Conservation (phyloP, 805 yeast species). For the Myxozyma vanderwaltii region DNA sequence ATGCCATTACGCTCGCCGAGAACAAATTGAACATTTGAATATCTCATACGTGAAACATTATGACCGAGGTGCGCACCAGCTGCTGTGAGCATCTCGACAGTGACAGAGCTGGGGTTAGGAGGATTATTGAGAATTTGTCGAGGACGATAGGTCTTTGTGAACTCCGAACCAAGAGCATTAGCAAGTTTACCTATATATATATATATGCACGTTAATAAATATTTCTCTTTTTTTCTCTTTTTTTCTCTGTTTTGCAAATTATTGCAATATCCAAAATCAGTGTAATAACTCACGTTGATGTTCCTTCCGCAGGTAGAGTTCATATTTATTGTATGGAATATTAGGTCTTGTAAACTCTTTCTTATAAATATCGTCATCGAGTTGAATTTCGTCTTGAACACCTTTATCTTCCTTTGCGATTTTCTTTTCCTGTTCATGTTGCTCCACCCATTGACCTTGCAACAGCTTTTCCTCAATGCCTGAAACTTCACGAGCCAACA, state of each 20-base stretch:
- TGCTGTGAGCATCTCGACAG: conserved; percentile 73
- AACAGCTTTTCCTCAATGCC: not conserved
- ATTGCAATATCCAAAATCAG: too few species aligned
- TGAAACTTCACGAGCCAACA: conserved; percentile 3
- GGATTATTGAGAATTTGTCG: conserved; percentile 4
- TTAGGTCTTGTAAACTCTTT: not conserved
- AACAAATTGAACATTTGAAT: conserved; percentile 80
- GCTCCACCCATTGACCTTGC: not conserved
- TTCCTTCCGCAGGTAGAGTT: conserved; percentile 26
- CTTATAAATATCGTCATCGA: conserved; percentile 4
- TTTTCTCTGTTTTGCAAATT: too few species aligned
- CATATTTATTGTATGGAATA: conserved; percentile 22
- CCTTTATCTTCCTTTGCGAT: not conserved
- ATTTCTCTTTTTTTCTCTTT: too few species aligned
- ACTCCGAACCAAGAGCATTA: conserved; percentile 20
- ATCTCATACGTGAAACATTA: conserved; percentile 54
- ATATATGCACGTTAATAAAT: not conserved
- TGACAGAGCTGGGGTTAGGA: conserved; percentile 47
- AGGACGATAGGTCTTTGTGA: conserved; percentile 15
- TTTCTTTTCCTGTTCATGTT: not conserved
- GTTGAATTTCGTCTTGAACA: not conserved
- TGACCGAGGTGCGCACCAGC: conserved; percentile 97
- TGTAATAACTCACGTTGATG: conserved; percentile 30
- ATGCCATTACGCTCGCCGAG: conserved; percentile 89
- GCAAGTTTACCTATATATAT: not conserved